Evolutionary conservation across 2,329 filamentous ascomycete genomes (phyloP).

Genomic region (Tolypocladium tundrense): DNA sequence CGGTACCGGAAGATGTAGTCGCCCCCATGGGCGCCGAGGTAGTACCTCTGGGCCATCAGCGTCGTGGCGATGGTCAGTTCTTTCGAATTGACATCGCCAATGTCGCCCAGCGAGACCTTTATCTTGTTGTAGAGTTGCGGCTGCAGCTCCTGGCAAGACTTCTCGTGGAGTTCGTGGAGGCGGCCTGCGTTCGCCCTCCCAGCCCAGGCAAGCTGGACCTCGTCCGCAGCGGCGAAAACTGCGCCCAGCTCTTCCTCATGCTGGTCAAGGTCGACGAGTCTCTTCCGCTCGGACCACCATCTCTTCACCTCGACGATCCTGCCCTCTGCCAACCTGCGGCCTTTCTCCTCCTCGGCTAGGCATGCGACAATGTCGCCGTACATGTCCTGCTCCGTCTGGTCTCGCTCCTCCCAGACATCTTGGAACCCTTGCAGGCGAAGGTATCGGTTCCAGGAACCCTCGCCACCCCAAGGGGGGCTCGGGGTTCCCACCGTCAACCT

Average conservation of each 20-base stretch:
- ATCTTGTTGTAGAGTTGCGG: not conserved
- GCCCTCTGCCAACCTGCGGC: not conserved
- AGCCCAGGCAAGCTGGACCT: not conserved
- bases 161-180: not conserved
- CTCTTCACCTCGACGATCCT: not conserved
- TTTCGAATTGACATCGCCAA: not conserved
- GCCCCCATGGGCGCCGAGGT: slow-evolving; percentile 12
- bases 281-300: not conserved
- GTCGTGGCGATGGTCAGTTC: not conserved
- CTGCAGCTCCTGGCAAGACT: not conserved
- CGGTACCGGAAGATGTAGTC: slow-evolving; percentile 17
- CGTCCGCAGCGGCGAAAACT: not conserved
- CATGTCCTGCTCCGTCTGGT: slow-evolving; percentile 2
- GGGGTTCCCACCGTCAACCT: not conserved
- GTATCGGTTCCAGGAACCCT: not conserved
- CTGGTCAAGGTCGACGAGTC: not conserved
- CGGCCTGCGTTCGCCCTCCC: not conserved
- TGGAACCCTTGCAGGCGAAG: not conserved
- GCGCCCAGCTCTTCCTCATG: not conserved
- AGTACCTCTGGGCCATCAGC: slow-evolving; percentile 8
- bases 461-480: not conserved
- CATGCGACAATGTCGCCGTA: not conserved
- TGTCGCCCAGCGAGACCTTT: not conserved
- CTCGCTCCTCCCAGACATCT: not conserved
- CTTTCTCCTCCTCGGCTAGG: not conserved